Evolutionary conservation across 2,329 filamentous ascomycete genomes (phyloP).

Genomic region (Trichoderma asperellum): DNA sequence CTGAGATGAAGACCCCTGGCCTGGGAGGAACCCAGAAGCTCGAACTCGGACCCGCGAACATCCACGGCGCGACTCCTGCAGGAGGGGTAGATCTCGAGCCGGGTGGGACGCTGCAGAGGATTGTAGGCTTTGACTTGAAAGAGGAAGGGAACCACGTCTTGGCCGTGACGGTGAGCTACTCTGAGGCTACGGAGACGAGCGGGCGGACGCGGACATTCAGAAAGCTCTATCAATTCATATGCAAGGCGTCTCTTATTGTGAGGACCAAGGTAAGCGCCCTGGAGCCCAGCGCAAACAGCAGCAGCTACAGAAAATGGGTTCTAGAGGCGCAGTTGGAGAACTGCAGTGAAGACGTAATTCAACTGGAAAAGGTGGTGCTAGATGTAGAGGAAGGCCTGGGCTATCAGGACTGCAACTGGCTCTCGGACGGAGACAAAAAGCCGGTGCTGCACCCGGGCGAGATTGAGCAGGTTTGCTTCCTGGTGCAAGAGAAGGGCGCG

Average conservation of each 20-base stretch:
- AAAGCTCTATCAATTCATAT: constrained; percentile 96
- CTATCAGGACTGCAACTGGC: constrained; percentile 63
- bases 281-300: constrained; percentile 15
- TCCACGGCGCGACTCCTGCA: constrained; percentile 26
- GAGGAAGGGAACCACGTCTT: constrained; percentile 94
- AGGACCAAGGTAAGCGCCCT: constrained; percentile 77
- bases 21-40: constrained; percentile 62
- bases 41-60: constrained; percentile 53
- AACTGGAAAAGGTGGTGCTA: constrained; percentile 69
- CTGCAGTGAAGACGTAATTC: constrained; percentile 79
- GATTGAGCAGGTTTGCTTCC: constrained; percentile 68
- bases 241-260: constrained; percentile 86
- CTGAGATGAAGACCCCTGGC: constrained; percentile 93
- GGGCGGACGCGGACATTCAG: constrained; percentile 82
- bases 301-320: constrained; percentile 59
- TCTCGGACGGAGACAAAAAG: constrained; percentile 46
- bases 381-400: constrained; percentile 56
- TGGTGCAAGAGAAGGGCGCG: constrained; percentile 52
- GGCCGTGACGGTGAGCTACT: constrained; percentile 91
- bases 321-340: constrained; percentile 97
- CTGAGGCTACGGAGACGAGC: constrained; percentile 75
- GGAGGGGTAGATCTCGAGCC: constrained; percentile 55
- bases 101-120: constrained; percentile 74
- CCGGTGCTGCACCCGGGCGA: constrained; percentile 65
- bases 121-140: constrained; percentile 84